A percentile compares a stretch with the other conserved stretches of the same genome.
These are phyloP conservation scores for Thermochaetoides dissita DNA, from an alignment of 2,329 filamentous ascomycete species.

Conservation along the genomic window DNA sequence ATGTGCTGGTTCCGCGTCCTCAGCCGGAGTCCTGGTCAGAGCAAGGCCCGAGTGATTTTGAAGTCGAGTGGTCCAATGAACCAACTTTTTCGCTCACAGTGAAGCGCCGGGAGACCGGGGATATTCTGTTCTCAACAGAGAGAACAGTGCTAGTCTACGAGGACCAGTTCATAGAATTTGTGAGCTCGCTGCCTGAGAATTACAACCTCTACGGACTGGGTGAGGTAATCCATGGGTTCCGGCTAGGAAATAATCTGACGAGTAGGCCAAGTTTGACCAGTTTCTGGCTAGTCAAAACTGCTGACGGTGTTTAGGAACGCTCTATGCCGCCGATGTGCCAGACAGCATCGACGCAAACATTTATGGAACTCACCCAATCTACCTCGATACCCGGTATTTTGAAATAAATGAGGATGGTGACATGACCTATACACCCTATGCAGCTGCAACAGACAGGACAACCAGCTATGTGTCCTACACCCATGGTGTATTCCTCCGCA, in stretches of 20 bases:
- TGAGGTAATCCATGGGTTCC: conserved; percentile 56
- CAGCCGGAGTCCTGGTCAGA: conserved; percentile 23
- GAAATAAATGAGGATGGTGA: conserved; percentile 35
- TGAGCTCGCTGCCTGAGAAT: conserved; percentile 48
- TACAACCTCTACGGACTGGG: conserved; percentile 67
- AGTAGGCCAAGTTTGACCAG: conserved; percentile 24
- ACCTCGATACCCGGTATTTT: conserved; percentile 67
- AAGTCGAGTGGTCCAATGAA: conserved; percentile 37
- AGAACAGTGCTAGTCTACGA: conserved; percentile 56
- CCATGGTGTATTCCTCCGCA: conserved; percentile 66
- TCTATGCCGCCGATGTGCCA: conserved; percentile 53
- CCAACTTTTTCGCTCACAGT: conserved; percentile 57
- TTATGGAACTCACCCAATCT: conserved; percentile 66
- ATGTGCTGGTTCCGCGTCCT: conserved; percentile 47
- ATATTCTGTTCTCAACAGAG: conserved; percentile 54
- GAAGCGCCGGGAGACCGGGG: conserved; percentile 41
- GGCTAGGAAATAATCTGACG: conserved; percentile 60
- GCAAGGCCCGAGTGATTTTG: conserved; percentile 31
- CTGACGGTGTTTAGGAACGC: conserved; percentile 21
- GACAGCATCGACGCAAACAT: conserved; percentile 54
- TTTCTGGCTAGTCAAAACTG: too few species aligned
- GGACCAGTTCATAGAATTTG: conserved; percentile 65
- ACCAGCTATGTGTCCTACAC: conserved; percentile 51
- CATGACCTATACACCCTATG: conserved; percentile 38
- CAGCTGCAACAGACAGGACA: conserved; percentile 30